Evolutionary conservation across 106 monocot species (phyloP), one percentile per base, ranked within the genome.

Genomic region (Ottelia alismoides): DNA sequence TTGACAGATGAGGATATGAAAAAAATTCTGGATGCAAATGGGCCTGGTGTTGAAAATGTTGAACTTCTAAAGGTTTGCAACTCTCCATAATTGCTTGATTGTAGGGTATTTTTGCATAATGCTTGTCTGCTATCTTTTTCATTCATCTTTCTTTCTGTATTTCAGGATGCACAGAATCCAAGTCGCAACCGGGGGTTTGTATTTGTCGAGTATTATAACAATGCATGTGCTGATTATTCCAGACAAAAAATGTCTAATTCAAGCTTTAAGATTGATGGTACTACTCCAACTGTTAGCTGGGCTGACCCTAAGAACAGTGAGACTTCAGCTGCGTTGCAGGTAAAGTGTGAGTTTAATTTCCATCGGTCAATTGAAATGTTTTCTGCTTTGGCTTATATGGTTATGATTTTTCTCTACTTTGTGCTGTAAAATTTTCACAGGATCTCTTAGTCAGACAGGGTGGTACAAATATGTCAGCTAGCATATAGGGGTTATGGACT

Each of bases 201-300:
- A 40, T 98, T 98, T 73, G 85, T 98, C 57, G 90, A 90, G 73
- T 98, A 85, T 50, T 90, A 90, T 65, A 98, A 98, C 68, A 76
- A 98, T 77, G 89, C 82, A 0, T 98, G 98, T 75, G 98, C 98
- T 67, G 98, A 98, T 28, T 85, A 90, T 79, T 61, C 98, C 17
- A 76, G 80, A 50, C 76, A 86, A 68, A 98, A 80, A 57, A 78
- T 98, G 77, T 74, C 82, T 2, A 70, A 32, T 54, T 28, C 76
- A 60, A 74, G 66, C 49, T 98, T 98, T 56, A 90, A 79, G 57
- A 73, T 98, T 22, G 98, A 98, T 49, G 98, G 98, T 46, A 82
- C 70, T 45, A 58, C 62, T 61, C 82, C 86, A 22, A 85, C 85
- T n/a, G 72, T 98, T 22, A 90, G 69, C 46, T 98, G 98, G 98